Evolutionary conservation across 306 rosid species (phyloP).

Genomic region (Rosa multiflora): DNA sequence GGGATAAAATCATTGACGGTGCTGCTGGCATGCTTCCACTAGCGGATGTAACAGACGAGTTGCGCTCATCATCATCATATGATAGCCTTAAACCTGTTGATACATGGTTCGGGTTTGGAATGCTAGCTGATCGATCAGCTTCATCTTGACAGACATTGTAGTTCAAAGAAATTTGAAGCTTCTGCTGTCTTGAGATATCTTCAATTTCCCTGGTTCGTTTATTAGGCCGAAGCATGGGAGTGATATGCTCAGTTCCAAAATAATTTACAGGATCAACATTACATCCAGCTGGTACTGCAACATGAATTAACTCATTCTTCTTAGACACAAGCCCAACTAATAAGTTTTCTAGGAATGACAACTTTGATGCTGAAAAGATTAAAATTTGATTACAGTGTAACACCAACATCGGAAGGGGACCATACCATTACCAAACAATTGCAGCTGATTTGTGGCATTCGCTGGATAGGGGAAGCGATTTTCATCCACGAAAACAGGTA

Average conservation of each 20-base stretch:
- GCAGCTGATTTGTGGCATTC: conserved; percentile 70
- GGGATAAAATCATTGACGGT: conserved; percentile 60
- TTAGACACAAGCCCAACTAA: conserved; percentile 18
- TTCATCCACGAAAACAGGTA: conserved; percentile 73
- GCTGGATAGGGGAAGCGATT: conserved; percentile 54
- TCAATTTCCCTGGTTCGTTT: conserved; percentile 63
- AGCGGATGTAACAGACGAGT: conserved; percentile 88
- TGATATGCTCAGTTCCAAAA: conserved; percentile 65
- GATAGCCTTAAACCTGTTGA: conserved; percentile 91
- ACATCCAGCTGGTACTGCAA: conserved; percentile 76
- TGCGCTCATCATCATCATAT: conserved; percentile 86
- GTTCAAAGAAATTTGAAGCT: conserved; percentile 78
- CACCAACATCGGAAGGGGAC: neutral
- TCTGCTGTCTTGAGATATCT: conserved; percentile 73
- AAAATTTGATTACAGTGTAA: neutral
- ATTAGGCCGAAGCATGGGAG: conserved; percentile 61
- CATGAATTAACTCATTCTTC: conserved; percentile 17
- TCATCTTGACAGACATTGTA: conserved; percentile 70
- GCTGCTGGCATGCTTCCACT: conserved; percentile 80
- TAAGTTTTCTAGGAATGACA: neutral
- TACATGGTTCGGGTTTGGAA: conserved; percentile 76
- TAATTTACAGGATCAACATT: conserved; percentile 74
- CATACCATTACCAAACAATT: conserved; percentile 80
- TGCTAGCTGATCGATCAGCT: conserved; percentile 59
- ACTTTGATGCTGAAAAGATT: neutral